phyloP scores from a whole-genome alignment of 1,139 yeast genomes.

The Taphrina communis region DNA sequence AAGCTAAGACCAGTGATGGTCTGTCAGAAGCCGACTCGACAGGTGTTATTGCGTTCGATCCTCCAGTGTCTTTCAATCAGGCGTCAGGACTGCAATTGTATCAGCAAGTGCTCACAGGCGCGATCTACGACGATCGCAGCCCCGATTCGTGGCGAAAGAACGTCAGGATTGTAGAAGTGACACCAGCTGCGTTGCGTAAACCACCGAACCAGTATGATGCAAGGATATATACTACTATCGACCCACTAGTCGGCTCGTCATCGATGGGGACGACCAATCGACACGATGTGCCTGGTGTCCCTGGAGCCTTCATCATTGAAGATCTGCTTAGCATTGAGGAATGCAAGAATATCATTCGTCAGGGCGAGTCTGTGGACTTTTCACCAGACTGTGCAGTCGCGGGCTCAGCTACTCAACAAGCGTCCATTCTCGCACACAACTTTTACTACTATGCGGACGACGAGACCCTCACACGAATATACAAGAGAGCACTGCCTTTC shows the following conservation, averaged over 20 bases:
- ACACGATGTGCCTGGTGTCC: conserved; percentile 30
- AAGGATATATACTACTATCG: conserved; percentile 27
- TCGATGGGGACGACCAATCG: background rate
- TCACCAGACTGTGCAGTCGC: conserved; percentile 37
- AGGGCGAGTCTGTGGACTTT: conserved; percentile 33
- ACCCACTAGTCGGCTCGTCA: background rate
- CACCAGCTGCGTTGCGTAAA: conserved; percentile 31
- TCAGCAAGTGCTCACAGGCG: conserved; percentile 22
- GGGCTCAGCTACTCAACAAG: conserved; percentile 39
- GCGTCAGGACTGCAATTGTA: conserved; percentile 15
- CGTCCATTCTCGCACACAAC: conserved; percentile 37
- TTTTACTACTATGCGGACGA: conserved; percentile 38
- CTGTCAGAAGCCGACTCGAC: conserved; percentile 13
- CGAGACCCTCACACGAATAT: conserved; percentile 8
- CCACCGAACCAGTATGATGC: conserved; percentile 40
- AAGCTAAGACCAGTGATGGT: conserved; percentile 7
- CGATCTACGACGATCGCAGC: conserved; percentile 15
- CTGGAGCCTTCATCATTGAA: conserved; percentile 38
- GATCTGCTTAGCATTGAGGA: conserved; percentile 15
- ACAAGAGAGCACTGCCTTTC: conserved; percentile 24
- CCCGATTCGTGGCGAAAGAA: background rate
- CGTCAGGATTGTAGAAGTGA: conserved; percentile 26
- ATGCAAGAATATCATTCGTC: conserved; percentile 30
- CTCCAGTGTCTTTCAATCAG: conserved; percentile 17
- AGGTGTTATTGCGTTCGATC: conserved; percentile 16